phyloP scores from a whole-genome alignment of 2,329 filamentous ascomycete species.

The Lachnellula subtilissima region DNA sequence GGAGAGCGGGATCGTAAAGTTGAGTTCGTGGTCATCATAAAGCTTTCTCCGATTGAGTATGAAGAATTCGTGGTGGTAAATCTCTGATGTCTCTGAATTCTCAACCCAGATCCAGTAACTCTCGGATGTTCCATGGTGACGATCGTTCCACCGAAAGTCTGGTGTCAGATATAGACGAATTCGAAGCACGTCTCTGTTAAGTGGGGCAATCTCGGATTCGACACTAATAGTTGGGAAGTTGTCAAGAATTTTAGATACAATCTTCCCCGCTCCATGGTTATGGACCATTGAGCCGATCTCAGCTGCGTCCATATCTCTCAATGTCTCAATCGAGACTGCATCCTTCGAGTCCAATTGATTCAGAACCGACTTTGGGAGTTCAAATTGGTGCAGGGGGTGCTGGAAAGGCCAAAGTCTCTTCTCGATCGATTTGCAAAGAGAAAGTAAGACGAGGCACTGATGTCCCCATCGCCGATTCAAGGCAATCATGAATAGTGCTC shows the following conservation, averaged over 20 bases:
- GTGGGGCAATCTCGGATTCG: constrained; percentile 88
- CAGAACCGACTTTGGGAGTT: constrained; percentile 77
- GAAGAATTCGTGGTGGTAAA: constrained; percentile 97
- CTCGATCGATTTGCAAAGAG: constrained; percentile 94
- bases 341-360: constrained; percentile 82
- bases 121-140: constrained; percentile 87
- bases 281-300: constrained; percentile 91
- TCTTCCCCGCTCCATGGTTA: constrained; percentile 81
- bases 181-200: constrained; percentile 92
- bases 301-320: constrained; percentile 87
- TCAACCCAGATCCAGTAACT: constrained; percentile 99
- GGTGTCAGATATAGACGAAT: constrained; percentile 82
- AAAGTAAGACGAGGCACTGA: constrained; percentile 85
- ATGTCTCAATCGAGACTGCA: constrained; percentile 68
- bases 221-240: constrained; percentile 90
- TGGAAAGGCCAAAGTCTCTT: constrained; percentile 93
- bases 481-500: constrained; percentile 95
- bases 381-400: constrained; percentile 93
- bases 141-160: constrained; percentile 92
- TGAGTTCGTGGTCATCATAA: constrained; percentile 93
- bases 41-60: constrained; percentile 86
- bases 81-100: constrained; percentile 94
- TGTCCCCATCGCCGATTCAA: constrained; percentile 93
- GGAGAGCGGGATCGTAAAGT: constrained; percentile 92
- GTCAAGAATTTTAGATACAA: constrained; percentile 73